Conservation (phyloP, 345 rosid species). For the Camelina hispida region DNA sequence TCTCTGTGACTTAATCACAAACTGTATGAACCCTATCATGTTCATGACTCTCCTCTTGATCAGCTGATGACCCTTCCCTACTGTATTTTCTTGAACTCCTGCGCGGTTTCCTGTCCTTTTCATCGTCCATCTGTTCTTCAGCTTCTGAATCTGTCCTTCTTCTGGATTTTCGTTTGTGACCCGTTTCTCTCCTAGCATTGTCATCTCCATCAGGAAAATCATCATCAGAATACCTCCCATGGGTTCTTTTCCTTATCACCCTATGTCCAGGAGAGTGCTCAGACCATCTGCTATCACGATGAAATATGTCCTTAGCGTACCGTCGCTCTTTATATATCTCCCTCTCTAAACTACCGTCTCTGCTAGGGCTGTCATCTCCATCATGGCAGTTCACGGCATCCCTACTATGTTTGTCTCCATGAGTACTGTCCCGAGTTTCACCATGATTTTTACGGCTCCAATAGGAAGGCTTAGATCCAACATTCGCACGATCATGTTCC, state of each 20-base stretch:
- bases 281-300: slow-evolving; percentile 36
- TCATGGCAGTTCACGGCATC: slow-evolving; percentile 34
- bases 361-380: slow-evolving; percentile 43
- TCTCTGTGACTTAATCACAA: slow-evolving; percentile 31
- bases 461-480: slow-evolving; percentile 38
- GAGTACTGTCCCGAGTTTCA: slow-evolving; percentile 34
- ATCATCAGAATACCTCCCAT: slow-evolving; percentile 42
- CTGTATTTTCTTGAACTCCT: slow-evolving; percentile 44
- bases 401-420: slow-evolving; percentile 23
- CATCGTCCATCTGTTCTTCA: slow-evolving; percentile 26
- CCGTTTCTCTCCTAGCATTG: background rate
- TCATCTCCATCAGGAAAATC: slow-evolving; percentile 41
- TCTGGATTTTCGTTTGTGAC: slow-evolving; percentile 13
- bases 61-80: slow-evolving; percentile 39
- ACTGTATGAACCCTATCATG: slow-evolving; percentile 18
- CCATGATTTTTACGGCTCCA: slow-evolving; percentile 41
- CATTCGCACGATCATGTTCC: slow-evolving; percentile 27
- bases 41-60: slow-evolving; percentile 33
- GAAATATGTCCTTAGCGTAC: slow-evolving; percentile 35
- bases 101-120: slow-evolving; percentile 36
- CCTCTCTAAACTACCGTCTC: slow-evolving; percentile 47
- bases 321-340: slow-evolving; percentile 39
- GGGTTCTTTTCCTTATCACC: slow-evolving; percentile 27
- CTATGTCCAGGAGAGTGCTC: slow-evolving; percentile 42
- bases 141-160: slow-evolving; percentile 30